These are phyloP conservation scores for Cystobasidium onofrii DNA, from an alignment of 768 basidiomycete species.

Conservation along the genomic window DNA sequence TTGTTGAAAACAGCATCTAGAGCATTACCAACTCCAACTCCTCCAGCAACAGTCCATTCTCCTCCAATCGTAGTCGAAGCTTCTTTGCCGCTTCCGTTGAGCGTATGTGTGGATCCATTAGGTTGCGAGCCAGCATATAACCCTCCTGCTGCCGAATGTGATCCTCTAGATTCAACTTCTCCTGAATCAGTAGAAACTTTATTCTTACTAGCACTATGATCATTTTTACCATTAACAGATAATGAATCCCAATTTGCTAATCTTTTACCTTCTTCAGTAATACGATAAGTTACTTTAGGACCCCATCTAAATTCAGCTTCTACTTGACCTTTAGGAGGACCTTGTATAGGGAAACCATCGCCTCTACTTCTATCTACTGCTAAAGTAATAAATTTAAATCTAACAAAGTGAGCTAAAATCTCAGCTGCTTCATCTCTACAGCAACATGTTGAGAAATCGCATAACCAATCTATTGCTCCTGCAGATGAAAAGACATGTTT, in stretches of 20 bases:
- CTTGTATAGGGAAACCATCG: constrained; percentile 25
- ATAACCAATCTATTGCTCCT: constrained; percentile 87
- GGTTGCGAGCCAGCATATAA: not conserved
- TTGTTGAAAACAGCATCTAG: constrained; percentile 29
- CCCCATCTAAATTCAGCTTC: constrained; percentile 89
- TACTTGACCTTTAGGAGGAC: constrained; percentile 31
- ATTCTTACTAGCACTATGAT: not conserved
- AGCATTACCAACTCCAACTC: constrained; percentile 33
- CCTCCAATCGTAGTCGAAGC: not conserved
- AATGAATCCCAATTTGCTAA: constrained; percentile 72
- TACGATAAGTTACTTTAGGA: constrained; percentile 84
- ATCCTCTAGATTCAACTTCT: not conserved
- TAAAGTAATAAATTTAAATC: constrained; percentile 78
- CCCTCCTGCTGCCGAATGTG: not conserved
- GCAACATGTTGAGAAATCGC: constrained; percentile 92
- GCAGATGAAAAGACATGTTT: constrained; percentile 71
- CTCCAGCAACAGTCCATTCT: constrained; percentile 31
- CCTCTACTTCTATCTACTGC: constrained; percentile 42
- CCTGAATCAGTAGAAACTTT: constrained; percentile 40
- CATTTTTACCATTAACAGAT: constrained; percentile 43
- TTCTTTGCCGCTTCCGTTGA: not conserved
- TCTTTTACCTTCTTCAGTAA: constrained; percentile 82
- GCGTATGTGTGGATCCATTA: constrained; percentile 22
- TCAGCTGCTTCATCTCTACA: constrained; percentile 94
- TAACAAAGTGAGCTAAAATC: constrained; percentile 94